These are phyloP conservation scores for Sporodiniella umbellata DNA, from an alignment of 371 early-diverging fungal species.

Conservation along the genomic window DNA sequence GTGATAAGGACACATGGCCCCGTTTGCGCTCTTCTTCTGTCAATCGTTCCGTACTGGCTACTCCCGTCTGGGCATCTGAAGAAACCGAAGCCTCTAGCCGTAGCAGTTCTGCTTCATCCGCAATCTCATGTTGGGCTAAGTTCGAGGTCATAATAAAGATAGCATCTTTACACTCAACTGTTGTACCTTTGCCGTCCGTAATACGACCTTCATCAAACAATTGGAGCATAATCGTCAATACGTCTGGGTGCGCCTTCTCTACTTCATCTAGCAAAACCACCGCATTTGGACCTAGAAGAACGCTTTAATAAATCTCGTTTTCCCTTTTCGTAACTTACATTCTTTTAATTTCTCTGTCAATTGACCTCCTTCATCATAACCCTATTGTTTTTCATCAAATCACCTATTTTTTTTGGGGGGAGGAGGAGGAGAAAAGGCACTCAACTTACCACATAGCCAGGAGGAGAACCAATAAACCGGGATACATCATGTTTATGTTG, in stretches of 20 bases:
- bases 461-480: slow-evolving; percentile 66
- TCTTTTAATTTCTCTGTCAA: slow-evolving; percentile 67
- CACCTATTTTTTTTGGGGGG: not conserved
- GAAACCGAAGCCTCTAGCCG: slow-evolving; percentile 48
- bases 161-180: slow-evolving; percentile 62
- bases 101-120: slow-evolving; percentile 53
- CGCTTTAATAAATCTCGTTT: not conserved
- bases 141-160: slow-evolving; percentile 76
- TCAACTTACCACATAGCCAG: slow-evolving; percentile 61
- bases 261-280: slow-evolving; percentile 59
- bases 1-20: slow-evolving; percentile 36
- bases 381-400: no score
- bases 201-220: slow-evolving; percentile 73
- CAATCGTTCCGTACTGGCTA: slow-evolving; percentile 28
- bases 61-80: slow-evolving; percentile 36
- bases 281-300: slow-evolving; percentile 51
- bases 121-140: slow-evolving; percentile 66
- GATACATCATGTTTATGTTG: slow-evolving; percentile 61
- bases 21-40: slow-evolving; percentile 15
- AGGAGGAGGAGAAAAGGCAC: not conserved
- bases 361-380: slow-evolving; percentile 69
- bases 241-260: slow-evolving; percentile 70
- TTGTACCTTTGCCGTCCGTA: slow-evolving; percentile 67
- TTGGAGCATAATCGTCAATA: slow-evolving; percentile 63
- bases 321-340: slow-evolving; percentile 20